Conservation (phyloP, 371 early-diverging fungal genomes). For the Mucor irregularis region DNA sequence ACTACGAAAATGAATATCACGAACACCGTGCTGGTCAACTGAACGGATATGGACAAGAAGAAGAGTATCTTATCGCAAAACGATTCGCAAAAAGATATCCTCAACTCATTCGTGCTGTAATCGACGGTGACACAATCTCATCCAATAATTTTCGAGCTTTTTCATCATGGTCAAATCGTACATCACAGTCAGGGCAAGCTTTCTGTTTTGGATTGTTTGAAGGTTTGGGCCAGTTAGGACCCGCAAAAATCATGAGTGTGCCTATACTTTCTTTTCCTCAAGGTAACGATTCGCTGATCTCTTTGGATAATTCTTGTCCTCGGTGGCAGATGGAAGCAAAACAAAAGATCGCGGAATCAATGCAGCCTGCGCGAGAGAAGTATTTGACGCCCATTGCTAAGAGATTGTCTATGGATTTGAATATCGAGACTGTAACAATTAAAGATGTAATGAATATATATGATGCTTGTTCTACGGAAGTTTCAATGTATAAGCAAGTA, state of each 20-base stretch:
- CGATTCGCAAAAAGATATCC: constrained; percentile 22
- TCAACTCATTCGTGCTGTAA: neutral
- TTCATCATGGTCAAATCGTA: constrained; percentile 14
- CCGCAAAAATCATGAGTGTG: constrained; percentile 9
- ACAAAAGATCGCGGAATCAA: neutral
- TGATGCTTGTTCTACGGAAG: constrained; percentile 36
- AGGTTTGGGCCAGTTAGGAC: neutral
- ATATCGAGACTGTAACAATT: constrained; percentile 5
- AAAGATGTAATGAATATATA: constrained; percentile 25
- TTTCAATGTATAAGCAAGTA: constrained; percentile 17
- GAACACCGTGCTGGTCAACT: constrained; percentile 9
- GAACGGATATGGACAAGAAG: constrained; percentile 22
- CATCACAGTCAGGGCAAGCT: constrained; percentile 18
- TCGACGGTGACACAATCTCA: constrained; percentile 2
- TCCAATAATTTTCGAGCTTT: neutral
- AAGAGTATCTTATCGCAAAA: constrained; percentile 23
- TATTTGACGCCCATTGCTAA: constrained; percentile 13
- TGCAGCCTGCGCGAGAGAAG: neutral
- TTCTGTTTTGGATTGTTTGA: constrained; percentile 14
- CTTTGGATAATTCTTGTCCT: constrained; percentile 23
- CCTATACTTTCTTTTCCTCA: constrained; percentile 17
- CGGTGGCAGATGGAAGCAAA: constrained; percentile 13
- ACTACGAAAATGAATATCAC: constrained; percentile 15
- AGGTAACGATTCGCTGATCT: constrained; percentile 21
- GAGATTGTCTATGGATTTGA: constrained; percentile 21